These are phyloP conservation scores for Cryphonectria nitschkei DNA, from an alignment of 2,329 filamentous ascomycete genomes.

Conservation along the genomic window DNA sequence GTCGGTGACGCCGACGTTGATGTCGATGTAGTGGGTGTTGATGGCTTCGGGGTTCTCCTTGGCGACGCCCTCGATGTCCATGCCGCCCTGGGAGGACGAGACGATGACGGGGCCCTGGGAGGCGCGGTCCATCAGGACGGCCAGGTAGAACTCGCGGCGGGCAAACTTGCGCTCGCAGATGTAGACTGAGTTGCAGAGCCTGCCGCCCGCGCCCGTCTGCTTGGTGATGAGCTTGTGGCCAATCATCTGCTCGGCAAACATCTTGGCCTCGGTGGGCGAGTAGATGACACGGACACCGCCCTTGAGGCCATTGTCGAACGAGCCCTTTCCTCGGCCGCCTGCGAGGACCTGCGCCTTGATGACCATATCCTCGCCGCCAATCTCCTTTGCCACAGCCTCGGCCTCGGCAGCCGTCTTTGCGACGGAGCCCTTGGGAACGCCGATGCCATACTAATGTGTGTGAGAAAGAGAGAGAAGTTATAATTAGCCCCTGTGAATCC, in stretches of 20 bases:
- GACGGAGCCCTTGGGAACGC: constrained; percentile 87
- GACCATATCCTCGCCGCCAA: constrained; percentile 95
- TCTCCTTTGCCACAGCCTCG: constrained; percentile 85
- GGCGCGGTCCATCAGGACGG: constrained; percentile 95
- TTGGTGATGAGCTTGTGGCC: constrained; percentile 99
- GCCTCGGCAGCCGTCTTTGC: constrained; percentile 85
- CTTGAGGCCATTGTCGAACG: constrained; percentile 98
- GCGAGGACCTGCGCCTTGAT: constrained; percentile 99
- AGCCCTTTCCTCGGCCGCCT: constrained; percentile 95
- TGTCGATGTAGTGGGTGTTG: constrained; percentile 89
- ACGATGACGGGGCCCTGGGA: constrained; percentile 94
- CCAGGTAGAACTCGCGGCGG: constrained; percentile 97
- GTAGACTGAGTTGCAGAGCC: constrained; percentile 96
- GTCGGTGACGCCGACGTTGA: constrained; percentile 93
- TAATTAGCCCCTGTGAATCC: constrained; percentile 17
- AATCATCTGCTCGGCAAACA: constrained; percentile 99
- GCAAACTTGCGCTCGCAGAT: constrained; percentile 99
- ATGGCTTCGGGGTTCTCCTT: constrained; percentile 98
- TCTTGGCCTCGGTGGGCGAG: constrained; percentile 93
- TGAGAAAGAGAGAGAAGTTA: constrained; percentile 30
- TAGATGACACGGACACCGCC: constrained; percentile 98
- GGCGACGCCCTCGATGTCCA: constrained; percentile 98
- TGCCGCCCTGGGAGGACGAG: constrained; percentile 95
- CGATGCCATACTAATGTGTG: constrained; percentile 81
- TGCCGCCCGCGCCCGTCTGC: constrained; percentile 92